These are phyloP conservation scores for Hemisphaericaspora xylanilytica DNA, from an alignment of 1,139 yeast genomes.

Conservation along the genomic window DNA sequence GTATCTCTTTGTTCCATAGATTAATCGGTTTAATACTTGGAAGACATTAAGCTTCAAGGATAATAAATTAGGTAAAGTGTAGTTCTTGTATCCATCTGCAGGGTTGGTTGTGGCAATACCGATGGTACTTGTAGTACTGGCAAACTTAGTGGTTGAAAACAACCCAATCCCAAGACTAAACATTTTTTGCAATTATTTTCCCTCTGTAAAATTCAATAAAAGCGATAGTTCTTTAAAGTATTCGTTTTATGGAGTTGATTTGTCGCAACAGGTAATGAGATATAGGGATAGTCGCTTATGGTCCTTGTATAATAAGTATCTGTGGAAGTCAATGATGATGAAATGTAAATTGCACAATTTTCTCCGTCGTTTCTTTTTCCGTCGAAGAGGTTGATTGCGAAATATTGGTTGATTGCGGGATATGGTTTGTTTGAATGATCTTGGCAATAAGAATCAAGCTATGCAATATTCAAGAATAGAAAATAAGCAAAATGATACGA, in stretches of 20 bases:
- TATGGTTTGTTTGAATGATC: too few species aligned
- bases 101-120: background rate
- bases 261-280: too few species aligned
- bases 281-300: too few species aligned
- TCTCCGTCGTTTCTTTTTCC: background rate
- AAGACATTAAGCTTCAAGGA: slow-evolving; percentile 19
- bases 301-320: too few species aligned
- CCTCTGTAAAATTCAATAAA: too few species aligned
- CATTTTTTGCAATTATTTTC: background rate
- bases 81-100: slow-evolving; percentile 9
- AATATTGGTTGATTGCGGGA: too few species aligned
- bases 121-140: background rate
- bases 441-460: too few species aligned
- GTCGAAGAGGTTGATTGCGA: background rate
- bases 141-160: background rate
- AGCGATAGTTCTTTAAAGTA: too few species aligned
- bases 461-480: too few species aligned
- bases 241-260: too few species aligned
- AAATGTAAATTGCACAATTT: background rate
- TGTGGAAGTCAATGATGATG: too few species aligned
- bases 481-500: too few species aligned
- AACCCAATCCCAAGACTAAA: background rate
- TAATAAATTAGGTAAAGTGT: slow-evolving; percentile 19
- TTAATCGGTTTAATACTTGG: slow-evolving; percentile 17
- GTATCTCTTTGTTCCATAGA: slow-evolving; percentile 16